A percentile compares a stretch with the other conserved stretches of the same genome.
Conservation (phyloP, 1,139 yeast species). For the Blastobotrys indianensis region DNA sequence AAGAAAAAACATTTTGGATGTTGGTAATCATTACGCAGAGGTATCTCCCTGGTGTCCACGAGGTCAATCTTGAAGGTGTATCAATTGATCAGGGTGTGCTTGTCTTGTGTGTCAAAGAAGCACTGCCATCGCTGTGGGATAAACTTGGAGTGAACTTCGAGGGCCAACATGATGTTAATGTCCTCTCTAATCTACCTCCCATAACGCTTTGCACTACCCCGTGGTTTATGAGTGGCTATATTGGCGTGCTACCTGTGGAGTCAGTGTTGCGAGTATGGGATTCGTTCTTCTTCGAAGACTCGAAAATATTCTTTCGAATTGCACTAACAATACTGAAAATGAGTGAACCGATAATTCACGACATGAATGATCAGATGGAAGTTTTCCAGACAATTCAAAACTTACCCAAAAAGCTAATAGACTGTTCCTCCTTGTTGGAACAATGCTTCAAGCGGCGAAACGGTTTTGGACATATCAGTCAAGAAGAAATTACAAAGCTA, state of each 20-base stretch:
- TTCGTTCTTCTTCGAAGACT: conserved; percentile 85
- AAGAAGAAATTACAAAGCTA: conserved; percentile 73
- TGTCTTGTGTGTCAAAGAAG: conserved; percentile 78
- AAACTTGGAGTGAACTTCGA: conserved; percentile 40
- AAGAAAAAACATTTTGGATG: conserved; percentile 94
- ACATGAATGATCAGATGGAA: conserved; percentile 64
- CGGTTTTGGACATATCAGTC: conserved; percentile 70
- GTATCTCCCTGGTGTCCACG: conserved; percentile 88
- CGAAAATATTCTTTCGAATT: conserved; percentile 76
- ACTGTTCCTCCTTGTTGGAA: conserved; percentile 66
- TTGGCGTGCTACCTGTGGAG: conserved; percentile 83
- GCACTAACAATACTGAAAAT: conserved; percentile 77
- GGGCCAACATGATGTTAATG: conserved; percentile 48
- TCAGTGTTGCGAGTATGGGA: conserved; percentile 91
- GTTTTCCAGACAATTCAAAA: conserved; percentile 81
- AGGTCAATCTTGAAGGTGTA: conserved; percentile 85
- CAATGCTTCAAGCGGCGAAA: conserved; percentile 69
- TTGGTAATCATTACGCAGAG: conserved; percentile 80
- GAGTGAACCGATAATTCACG: conserved; percentile 57
- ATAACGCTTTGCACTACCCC: conserved; percentile 89
- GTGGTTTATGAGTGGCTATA: conserved; percentile 96
- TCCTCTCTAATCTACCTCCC: conserved; percentile 75
- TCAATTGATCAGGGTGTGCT: conserved; percentile 93
- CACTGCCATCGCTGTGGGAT: conserved; percentile 76
- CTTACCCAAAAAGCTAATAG: conserved; percentile 64